These are phyloP conservation scores for Fusarium proliferatum DNA, from an alignment of 2,329 filamentous ascomycete species.

Conservation along the genomic window DNA sequence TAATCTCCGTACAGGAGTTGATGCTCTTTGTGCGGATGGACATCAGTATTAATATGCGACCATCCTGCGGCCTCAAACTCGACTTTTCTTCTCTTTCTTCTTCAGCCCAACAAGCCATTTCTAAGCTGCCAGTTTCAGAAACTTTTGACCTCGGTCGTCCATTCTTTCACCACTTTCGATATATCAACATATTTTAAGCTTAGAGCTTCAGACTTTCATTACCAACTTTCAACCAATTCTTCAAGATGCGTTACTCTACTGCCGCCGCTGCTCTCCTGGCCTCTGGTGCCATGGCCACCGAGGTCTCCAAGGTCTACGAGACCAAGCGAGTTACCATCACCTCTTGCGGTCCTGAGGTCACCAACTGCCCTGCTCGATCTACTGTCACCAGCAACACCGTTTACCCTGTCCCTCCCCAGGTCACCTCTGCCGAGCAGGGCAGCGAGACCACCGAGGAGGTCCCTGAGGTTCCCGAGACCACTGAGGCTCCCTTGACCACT, in stretches of 20 bases:
- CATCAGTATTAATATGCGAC: slow-evolving; percentile 60
- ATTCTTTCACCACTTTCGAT: slow-evolving; percentile 57
- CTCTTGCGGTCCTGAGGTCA: slow-evolving; percentile 59
- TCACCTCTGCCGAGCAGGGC: slow-evolving; percentile 44
- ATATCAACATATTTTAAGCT: slow-evolving; percentile 42
- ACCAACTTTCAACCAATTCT: slow-evolving; percentile 41
- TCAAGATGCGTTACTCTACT: slow-evolving; percentile 72
- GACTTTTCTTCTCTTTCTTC: slow-evolving; percentile 47
- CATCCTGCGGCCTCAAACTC: slow-evolving; percentile 47
- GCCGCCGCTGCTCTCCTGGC: slow-evolving; percentile 61
- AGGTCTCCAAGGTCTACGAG: slow-evolving; percentile 63
- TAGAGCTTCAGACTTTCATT: slow-evolving; percentile 43
- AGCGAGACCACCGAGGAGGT: slow-evolving; percentile 50
- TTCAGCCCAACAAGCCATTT: slow-evolving; percentile 58
- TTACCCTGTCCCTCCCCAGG: slow-evolving; percentile 29
- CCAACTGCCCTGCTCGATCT: slow-evolving; percentile 44
- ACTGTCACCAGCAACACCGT: slow-evolving; percentile 38
- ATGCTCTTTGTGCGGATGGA: slow-evolving; percentile 20
- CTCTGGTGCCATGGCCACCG: slow-evolving; percentile 48
- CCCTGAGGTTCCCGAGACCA: slow-evolving; percentile 41
- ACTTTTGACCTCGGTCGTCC: slow-evolving; percentile 68
- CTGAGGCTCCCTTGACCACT: slow-evolving; percentile 59
- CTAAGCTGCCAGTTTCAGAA: slow-evolving; percentile 54
- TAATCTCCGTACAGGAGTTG: slow-evolving; percentile 44
- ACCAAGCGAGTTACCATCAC: slow-evolving; percentile 71